Evolutionary conservation across 306 rosid genomes (phyloP).

Genomic region (Sicyos edulis): DNA sequence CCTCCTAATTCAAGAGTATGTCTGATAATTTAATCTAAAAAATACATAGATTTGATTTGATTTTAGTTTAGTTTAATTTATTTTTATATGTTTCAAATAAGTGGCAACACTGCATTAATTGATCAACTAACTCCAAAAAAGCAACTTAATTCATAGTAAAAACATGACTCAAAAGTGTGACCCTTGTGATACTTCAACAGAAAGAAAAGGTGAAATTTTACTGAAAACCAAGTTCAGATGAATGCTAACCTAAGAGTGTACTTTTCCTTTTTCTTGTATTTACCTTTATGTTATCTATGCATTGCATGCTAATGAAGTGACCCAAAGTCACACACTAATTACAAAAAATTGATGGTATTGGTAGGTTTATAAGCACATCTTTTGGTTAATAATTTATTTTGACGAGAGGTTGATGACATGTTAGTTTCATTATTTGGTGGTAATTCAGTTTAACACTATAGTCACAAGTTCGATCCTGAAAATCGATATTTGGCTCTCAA

Average conservation of each 20-base stretch:
- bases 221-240: constrained; percentile 1
- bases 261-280: not conserved
- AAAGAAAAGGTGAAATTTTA: not conserved
- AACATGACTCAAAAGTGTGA: constrained; percentile 13
- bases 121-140: constrained; percentile 4
- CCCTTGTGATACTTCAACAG: constrained; percentile 13
- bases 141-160: not conserved
- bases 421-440: too few relatives aligned
- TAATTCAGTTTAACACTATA: too few relatives aligned
- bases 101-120: constrained; percentile 9
- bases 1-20: too few relatives aligned
- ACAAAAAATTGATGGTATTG: not conserved
- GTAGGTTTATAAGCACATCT: not conserved
- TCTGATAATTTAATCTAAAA: too few relatives aligned
- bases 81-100: not conserved
- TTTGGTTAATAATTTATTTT: too few relatives aligned
- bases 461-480: too few relatives aligned
- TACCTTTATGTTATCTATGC: not conserved
- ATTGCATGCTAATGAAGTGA: constrained; percentile 7
- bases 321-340: not conserved
- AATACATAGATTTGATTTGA: too few relatives aligned
- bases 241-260: not conserved
- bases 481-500: too few relatives aligned
- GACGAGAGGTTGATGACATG: too few relatives aligned
- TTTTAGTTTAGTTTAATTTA: too few relatives aligned